Conservation (phyloP, 768 basidiomycete species). For the Leccinum fibrillosum region DNA sequence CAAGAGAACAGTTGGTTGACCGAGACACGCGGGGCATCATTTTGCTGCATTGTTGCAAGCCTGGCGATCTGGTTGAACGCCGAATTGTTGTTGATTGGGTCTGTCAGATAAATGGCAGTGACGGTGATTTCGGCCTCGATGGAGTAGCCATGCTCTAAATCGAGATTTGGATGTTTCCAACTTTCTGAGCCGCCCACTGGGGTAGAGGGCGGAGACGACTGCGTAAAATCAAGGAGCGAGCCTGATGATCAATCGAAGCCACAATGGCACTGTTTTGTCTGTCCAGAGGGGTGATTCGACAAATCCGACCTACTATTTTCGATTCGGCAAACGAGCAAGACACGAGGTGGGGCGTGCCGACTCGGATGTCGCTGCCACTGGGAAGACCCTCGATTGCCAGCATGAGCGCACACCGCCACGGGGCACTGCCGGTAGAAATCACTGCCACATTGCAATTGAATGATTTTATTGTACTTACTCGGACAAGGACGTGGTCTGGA, state of each 20-base stretch:
- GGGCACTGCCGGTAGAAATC: slow-evolving; percentile 4
- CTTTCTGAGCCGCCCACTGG: neutral
- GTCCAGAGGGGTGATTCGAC: neutral
- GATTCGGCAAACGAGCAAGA: neutral
- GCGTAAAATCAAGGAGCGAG: neutral
- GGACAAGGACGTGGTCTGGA: neutral
- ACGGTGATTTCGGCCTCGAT: neutral
- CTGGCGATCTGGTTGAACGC: slow-evolving; percentile 1
- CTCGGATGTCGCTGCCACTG: neutral
- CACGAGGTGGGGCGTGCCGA: neutral
- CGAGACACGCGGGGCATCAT: neutral
- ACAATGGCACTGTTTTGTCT: neutral
- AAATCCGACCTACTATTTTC: neutral
- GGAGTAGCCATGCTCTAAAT: neutral
- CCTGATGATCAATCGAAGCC: neutral
- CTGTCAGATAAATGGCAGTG: neutral
- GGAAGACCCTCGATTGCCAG: neutral
- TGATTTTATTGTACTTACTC: neutral
- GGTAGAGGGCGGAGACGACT: neutral
- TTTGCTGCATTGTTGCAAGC: neutral
- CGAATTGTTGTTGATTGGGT: too few species aligned
- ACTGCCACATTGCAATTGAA: slow-evolving; percentile 6
- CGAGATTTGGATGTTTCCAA: neutral
- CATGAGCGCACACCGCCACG: slow-evolving; percentile 5
- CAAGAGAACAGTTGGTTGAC: neutral